Conservation (phyloP, 768 basidiomycete species). For the Podaxis rugospora region DNA sequence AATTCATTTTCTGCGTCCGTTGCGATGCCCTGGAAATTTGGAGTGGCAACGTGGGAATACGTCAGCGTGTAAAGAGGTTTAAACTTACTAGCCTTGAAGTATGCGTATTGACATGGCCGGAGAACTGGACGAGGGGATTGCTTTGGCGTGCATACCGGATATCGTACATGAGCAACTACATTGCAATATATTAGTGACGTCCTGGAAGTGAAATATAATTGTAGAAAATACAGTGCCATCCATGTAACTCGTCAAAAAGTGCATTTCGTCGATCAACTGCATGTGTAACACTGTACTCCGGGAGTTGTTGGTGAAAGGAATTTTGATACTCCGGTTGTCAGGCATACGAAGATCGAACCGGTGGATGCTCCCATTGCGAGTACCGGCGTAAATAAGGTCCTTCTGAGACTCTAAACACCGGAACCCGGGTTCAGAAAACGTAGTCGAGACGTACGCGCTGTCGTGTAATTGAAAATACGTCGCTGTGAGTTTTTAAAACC, state of each 20-base stretch:
- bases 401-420: constrained; percentile 18
- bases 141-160: constrained; percentile 41
- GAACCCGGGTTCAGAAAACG: background rate
- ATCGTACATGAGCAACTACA: constrained; percentile 58
- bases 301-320: constrained; percentile 29
- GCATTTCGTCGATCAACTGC: constrained; percentile 41
- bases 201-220: background rate
- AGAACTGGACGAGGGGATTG: constrained; percentile 41
- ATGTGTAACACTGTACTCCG: constrained; percentile 53
- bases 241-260: constrained; percentile 54
- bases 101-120: constrained; percentile 57
- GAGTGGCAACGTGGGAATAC: constrained; percentile 5
- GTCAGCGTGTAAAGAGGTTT: background rate
- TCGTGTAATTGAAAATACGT: constrained; percentile 60
- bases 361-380: constrained; percentile 54
- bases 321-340: constrained; percentile 27
- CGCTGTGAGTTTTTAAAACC: constrained; percentile 50
- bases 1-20: constrained; percentile 53
- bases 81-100: constrained; percentile 45
- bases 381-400: constrained; percentile 51
- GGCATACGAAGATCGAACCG: constrained; percentile 53
- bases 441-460: constrained; percentile 33
- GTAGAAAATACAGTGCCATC: constrained; percentile 45
- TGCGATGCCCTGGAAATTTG: constrained; percentile 47
- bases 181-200: background rate